Base-by-base conservation (phyloP, 257 asterid species). In the Nicotiana obtusifolia region DNA sequence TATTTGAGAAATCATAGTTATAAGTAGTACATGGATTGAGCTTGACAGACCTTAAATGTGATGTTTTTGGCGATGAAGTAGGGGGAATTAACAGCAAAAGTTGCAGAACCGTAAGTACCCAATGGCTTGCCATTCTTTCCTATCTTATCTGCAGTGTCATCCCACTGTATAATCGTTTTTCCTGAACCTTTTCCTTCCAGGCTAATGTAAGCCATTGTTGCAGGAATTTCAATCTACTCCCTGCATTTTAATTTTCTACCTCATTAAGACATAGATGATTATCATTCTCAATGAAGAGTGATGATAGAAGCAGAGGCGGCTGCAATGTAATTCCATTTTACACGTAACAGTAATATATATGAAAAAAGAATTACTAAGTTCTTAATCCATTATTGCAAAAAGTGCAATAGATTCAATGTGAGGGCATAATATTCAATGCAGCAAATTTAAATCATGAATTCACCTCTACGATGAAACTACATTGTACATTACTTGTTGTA, bases 41-140 rank as follows among this genome's bases (percentile, higher is more conserved):
- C 13, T n/a, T n/a, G 0, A 41, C 57, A 20, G 41, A 94, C 98
- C 97, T 87, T 90, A 80, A 95, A 95, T 35, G 94, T 92, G 87
- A 95, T 91, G 86, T 93, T 86, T 88, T 85, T 92, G n/a, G 97
- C 98, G 7, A 95, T 84, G 64, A 95, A 93, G 77, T 90, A 93
- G 0, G 98, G 98, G 69, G 98, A 93, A 88, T 95, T 86, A 68
- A 95, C 91, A 0, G 98, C 97, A 78, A 95, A 93, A 8, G 98
- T 89, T 4, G 98, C 98, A 24, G 98, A 93, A 89, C 94, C 98
- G 41, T 90, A 95, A 78, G 98, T 95, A 5, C 98, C 98, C 86
- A 93, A 24, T 19, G 93, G 89, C 80, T 82, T 76, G 7, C 92
- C 91, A 30, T 85, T 88, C 11, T 83, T 86, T 19, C 92, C 97